Conservation (phyloP, 108 stramenopile species). For the Nannochloropsis oceanica region DNA sequence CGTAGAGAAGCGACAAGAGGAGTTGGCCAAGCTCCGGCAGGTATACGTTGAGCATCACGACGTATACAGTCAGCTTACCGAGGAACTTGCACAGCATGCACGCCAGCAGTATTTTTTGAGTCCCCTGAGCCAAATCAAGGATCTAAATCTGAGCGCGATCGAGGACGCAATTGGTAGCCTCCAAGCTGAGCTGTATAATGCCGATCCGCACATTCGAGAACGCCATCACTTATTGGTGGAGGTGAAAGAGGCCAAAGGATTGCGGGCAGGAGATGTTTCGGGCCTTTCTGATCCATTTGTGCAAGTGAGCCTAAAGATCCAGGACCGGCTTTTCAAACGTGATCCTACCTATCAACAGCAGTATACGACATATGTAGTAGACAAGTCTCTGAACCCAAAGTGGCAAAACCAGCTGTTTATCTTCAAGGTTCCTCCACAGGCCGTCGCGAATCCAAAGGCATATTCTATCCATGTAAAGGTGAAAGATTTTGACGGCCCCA, state of each 20-base stretch:
- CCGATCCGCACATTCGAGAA: neutral
- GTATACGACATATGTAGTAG: conserved; percentile 12
- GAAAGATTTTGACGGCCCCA: neutral
- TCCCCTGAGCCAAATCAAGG: neutral
- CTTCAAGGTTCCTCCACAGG: conserved; percentile 7
- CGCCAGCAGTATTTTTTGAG: neutral
- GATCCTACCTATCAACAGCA: neutral
- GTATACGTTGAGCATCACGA: neutral
- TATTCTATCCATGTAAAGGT: neutral
- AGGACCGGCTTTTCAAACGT: neutral
- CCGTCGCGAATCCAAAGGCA: neutral
- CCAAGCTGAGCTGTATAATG: neutral
- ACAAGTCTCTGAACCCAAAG: conserved; percentile 24
- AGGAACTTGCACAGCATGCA: neutral
- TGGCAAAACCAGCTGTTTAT: conserved; percentile 27
- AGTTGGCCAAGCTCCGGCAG: neutral
- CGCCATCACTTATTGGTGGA: neutral
- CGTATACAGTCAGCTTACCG: neutral
- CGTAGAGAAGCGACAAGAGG: neutral
- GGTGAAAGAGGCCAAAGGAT: conserved; percentile 19
- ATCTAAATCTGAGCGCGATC: conserved; percentile 2
- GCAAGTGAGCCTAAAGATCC: conserved; percentile 13
- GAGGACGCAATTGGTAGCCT: neutral
- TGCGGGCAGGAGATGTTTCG: conserved; percentile 10
- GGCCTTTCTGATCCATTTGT: conserved; percentile 26